Evolutionary conservation across 129 eudicot genomes (phyloP), one percentile per base, ranked within the genome.

Genomic region (Tagetes patula): DNA sequence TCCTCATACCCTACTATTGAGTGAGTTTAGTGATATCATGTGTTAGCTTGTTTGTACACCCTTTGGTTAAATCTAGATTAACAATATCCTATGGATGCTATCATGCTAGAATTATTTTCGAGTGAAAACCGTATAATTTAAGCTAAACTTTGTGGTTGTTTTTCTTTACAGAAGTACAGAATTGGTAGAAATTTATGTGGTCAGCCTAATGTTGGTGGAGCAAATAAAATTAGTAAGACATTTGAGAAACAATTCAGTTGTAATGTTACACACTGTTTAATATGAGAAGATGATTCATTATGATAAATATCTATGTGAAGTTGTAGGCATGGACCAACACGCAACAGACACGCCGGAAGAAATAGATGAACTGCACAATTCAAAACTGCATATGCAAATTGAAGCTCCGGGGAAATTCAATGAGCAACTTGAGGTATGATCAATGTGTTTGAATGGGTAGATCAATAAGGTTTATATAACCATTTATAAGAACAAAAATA

Each of bases 341-440:
- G 39, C 74, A 56, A 84, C 72, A 71, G 89, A 82, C 55, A 73
- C 50, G 64, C 63, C 65, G 78, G 67, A 74, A 33, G 96, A 82
- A 54, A 63, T 82, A 74, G 83, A 80, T 77, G 88, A 80, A 74
- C 65, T 73, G 70, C 81, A 68, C 59, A 82, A 71, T 76, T 75
- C 85, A 59, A 84, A 75, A 59, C 75, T 84, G 75, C 88, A 90
- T 20, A 95, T 95, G 96, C 96, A 95, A 75, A 90, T 82, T 42
- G 96, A 90, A 80, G 99, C 88, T 68, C 96, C 85, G 63, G 68
- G 91, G 81, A 77, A 88, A 78, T 87, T 95, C 37, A 90, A 88
- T 71, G 96, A 90, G 76, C 99, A 95, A 85, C 97, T 88, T 58
- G 99, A 95, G 99, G 99, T 95, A 85, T 77, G 65, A 69, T 69